A percentile compares a stretch with the other conserved stretches of the same genome.
phyloP scores from a whole-genome alignment of 176 grass and related monocot species.

The Oryza nivara region DNA sequence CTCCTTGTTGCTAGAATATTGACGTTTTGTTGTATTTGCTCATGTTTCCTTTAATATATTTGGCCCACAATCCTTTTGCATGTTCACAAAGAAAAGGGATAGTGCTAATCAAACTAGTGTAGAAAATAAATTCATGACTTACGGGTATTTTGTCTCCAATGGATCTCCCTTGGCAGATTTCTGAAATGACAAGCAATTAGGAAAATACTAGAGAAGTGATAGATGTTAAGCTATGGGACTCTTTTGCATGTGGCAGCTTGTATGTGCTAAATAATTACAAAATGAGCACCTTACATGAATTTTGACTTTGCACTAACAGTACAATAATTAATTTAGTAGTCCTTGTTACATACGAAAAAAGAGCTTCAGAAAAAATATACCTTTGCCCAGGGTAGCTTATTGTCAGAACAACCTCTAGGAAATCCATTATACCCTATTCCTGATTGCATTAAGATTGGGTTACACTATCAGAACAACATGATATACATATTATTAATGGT shows the following conservation, averaged over 20 bases:
- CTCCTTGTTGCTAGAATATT: background rate
- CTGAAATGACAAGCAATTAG: slow-evolving; percentile 47
- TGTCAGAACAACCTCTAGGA: slow-evolving; percentile 96
- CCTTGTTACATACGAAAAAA: slow-evolving; percentile 12
- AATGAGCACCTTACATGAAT: background rate
- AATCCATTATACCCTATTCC: slow-evolving; percentile 99
- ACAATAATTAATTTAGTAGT: slow-evolving; percentile 12
- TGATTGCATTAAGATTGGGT: slow-evolving; percentile 43
- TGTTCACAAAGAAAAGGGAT: background rate
- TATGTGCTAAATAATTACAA: slow-evolving; percentile 26
- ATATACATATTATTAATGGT: background rate
- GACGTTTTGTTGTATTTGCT: background rate
- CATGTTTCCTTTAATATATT: background rate
- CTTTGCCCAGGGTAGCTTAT: slow-evolving; percentile 98
- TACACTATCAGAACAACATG: background rate
- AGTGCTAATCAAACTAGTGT: background rate
- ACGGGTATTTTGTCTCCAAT: slow-evolving; percentile 92
- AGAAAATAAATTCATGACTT: slow-evolving; percentile 46
- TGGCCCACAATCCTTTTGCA: background rate
- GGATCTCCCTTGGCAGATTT: slow-evolving; percentile 87
- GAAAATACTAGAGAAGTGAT: background rate
- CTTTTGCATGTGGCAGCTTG: background rate
- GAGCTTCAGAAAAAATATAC: slow-evolving; percentile 38
- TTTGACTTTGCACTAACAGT: background rate
- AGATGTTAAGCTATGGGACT: background rate